Evolutionary conservation across 176 grass and related monocot species (phyloP).

Genomic region (Thinopyrum elongatum): DNA sequence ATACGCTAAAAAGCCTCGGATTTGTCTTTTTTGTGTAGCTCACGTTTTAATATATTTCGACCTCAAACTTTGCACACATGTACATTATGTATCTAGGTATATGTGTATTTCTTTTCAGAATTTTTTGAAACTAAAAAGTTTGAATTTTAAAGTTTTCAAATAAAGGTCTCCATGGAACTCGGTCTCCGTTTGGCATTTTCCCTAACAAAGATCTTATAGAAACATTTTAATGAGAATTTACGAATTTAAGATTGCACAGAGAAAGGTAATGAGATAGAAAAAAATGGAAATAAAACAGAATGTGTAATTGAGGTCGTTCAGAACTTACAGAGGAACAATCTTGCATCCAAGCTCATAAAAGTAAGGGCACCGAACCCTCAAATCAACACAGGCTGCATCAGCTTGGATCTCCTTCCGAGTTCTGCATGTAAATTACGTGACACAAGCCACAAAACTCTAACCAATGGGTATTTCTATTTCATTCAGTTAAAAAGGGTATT

Average conservation of each 20-base stretch:
- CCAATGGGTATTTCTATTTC: background rate
- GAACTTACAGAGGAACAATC: conserved; percentile 76
- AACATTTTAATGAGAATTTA: background rate
- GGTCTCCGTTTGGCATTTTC: too few species aligned
- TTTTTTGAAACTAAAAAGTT: too few species aligned
- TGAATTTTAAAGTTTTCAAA: too few species aligned
- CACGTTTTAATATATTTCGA: too few species aligned
- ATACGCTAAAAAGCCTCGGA: too few species aligned
- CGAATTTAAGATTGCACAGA: background rate
- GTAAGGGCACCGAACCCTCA: conserved; percentile 73
- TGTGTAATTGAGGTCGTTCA: background rate
- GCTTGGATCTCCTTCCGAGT: conserved; percentile 89
- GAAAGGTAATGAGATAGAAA: background rate
- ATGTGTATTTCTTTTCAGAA: too few species aligned
- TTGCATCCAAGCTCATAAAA: conserved; percentile 95
- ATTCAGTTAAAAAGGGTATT: background rate
- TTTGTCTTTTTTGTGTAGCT: too few species aligned
- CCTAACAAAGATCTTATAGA: too few species aligned
- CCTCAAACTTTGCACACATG: too few species aligned
- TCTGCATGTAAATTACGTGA: conserved; percentile 31
- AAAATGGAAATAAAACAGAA: background rate
- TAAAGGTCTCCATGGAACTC: too few species aligned
- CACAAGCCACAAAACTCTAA: background rate
- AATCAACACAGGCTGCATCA: conserved; percentile 93
- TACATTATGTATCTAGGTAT: too few species aligned